Evolutionary conservation across 306 rosid species (phyloP), one percentile per base, ranked within the genome.

Genomic region (Fagus sylvatica): DNA sequence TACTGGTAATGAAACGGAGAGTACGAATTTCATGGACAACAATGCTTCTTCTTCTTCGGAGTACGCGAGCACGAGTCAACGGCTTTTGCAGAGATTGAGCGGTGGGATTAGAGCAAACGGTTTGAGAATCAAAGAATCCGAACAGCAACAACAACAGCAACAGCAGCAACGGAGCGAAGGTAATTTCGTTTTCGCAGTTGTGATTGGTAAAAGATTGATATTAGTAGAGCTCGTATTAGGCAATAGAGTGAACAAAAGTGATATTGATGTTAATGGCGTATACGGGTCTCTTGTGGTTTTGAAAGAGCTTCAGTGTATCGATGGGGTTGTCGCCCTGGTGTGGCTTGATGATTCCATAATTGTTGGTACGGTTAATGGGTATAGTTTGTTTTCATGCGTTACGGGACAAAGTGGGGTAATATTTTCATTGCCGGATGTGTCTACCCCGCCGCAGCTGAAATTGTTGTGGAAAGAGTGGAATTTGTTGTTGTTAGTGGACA

Each of bases 271-370:
- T 2, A 81, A 77, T 69, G 90, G 83, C 59, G 40, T 76, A 62
- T 57, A 65, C 59, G 97, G 86, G 28, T 77, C 89, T 69, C 77
- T 91, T 57, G 87, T 86, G 69, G 83, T 92, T 79, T 85, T 95
- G 75, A 92, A 90, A 61, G 98, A 92, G 87, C 78, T 92, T 87
- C 98, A 85, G 75, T 87, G 91, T 72, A 86, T 86, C 56, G 98
- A 95, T 83, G 98, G 93, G 62, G 85, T 89, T 74, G 74, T 80
- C 84, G 43, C 91, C 7, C 88, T 91, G 93, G 97, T 93, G 71
- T 95, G 99, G 98, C 88, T 95, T 41, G 80, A 95, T 59, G 97
- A 93, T 89, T 95, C 99, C 1, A 86, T 95, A 73, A 57, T 95
- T 30, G 88, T 88, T 41, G 96, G 99, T 8, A 91, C 99, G 0